Base-by-base conservation (phyloP, 495 filamentous ascomycete species). In the Aspergillus ellipticus region DNA sequence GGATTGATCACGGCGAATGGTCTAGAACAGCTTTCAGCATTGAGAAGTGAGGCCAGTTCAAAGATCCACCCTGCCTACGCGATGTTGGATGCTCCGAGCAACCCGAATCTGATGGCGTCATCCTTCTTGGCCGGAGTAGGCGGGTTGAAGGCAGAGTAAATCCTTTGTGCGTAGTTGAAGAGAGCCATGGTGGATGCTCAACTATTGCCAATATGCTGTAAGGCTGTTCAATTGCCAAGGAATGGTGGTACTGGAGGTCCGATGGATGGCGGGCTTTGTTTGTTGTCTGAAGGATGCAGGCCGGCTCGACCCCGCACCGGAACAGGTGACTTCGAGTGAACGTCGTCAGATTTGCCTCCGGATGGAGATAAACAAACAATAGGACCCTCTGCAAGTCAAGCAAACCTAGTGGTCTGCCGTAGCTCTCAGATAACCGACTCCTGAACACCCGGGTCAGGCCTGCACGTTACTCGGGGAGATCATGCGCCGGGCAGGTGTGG, bases 1-100 rank as follows among this genome's bases (percentile, higher is more conserved):
- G 85, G 82, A n/a, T 51, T 58, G 33, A 87, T 81, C 10, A 88
- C 51, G 9, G 82, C 70, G 1, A 64, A n/a, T 0, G 81, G 78
- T 6, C 83, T 86, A 50, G 10, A 46, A 2, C 17, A 11, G 41
- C 8, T 4, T 53, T 20, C 13, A 43, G 16, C 2, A 9, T 5
- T n/a, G 13, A 28, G 39, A 9, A 43, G n/a, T 19, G 24, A 7
- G 24, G 20, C 16, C 13, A 17, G 8, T 13, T 3, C 1, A 13
- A 35, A 39, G 2, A 22, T 3, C 15, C 21, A 2, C 21, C 7
- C 2, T 5, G 13, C 52, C 35, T n/a, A 47, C 52, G 52, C 52
- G 13, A 54, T 69, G 35, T 56, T 65, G 16, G 67, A 64, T 4
- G 69, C 69, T 4, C 69, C 69, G 28, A 72, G 55, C 7, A 72